Conservation (phyloP, 352 stramenopile genomes). For the Phytopythium delawarense region DNA sequence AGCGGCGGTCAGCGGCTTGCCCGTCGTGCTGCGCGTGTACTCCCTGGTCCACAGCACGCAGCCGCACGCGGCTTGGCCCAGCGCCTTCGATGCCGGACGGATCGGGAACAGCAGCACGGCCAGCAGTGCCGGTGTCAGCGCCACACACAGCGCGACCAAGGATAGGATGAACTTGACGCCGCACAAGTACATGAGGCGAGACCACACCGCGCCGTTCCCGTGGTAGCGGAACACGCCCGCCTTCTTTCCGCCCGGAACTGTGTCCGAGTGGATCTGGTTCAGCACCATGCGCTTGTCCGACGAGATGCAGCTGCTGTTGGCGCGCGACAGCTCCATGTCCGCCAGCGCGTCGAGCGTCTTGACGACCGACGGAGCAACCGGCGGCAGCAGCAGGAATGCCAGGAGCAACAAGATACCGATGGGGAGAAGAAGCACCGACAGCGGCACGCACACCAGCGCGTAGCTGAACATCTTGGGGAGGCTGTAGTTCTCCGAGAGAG, state of each 20-base stretch:
- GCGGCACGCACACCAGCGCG: constrained; percentile 47
- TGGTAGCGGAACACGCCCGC: constrained; percentile 56
- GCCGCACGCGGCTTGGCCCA: constrained; percentile 37
- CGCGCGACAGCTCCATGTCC: constrained; percentile 70
- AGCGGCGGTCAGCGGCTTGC: constrained; percentile 33
- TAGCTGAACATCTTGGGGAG: constrained; percentile 62
- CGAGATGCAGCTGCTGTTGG: constrained; percentile 57
- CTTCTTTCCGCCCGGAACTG: constrained; percentile 20
- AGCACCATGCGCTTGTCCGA: constrained; percentile 54
- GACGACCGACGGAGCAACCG: constrained; percentile 44
- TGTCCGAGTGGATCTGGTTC: constrained; percentile 40
- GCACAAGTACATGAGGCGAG: constrained; percentile 67
- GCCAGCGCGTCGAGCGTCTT: constrained; percentile 58
- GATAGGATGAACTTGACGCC: constrained; percentile 61
- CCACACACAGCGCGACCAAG: constrained; percentile 44
- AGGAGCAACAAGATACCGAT: constrained; percentile 53
- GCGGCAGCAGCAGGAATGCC: constrained; percentile 53
- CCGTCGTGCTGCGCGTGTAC: constrained; percentile 58
- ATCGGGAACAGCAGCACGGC: constrained; percentile 57
- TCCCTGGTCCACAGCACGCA: constrained; percentile 61
- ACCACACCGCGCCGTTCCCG: constrained; percentile 48
- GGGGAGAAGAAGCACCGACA: constrained; percentile 56
- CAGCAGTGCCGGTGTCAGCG: constrained; percentile 48
- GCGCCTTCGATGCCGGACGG: constrained; percentile 33
- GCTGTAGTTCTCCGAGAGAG: constrained; percentile 35